Evolutionary conservation across 345 rosid species (phyloP).

Genomic region (Syzygium aromaticum): DNA sequence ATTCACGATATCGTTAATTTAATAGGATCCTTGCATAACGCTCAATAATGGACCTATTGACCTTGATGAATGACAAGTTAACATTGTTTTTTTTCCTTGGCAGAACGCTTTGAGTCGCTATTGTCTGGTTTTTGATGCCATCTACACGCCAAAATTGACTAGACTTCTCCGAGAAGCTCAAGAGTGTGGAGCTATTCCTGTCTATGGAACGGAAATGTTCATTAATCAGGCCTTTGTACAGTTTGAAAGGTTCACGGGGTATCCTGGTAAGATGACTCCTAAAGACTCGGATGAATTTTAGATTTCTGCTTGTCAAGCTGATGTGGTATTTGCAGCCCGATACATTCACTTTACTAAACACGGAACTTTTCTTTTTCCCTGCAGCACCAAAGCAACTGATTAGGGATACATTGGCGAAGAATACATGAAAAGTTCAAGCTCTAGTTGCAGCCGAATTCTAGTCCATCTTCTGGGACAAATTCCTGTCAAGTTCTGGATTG

Average conservation of each 20-base stretch:
- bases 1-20: neutral
- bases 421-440: slow-evolving; percentile 14
- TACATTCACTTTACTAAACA: neutral
- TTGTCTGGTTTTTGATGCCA: slow-evolving; percentile 46
- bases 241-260: slow-evolving; percentile 51
- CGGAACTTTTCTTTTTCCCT: neutral
- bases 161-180: slow-evolving; percentile 48
- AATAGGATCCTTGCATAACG: neutral
- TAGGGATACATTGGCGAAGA: slow-evolving; percentile 39
- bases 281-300: neutral
- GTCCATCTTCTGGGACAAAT: neutral
- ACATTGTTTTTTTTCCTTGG: neutral
- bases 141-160: slow-evolving; percentile 54
- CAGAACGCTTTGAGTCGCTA: slow-evolving; percentile 49
- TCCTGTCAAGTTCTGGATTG: slow-evolving; percentile 2
- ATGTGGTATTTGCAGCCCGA: neutral
- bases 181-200: slow-evolving; percentile 39
- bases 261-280: slow-evolving; percentile 33
- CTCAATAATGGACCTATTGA: neutral
- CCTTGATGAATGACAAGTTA: neutral
- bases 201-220: slow-evolving; percentile 50
- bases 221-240: slow-evolving; percentile 51
- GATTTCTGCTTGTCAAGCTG: neutral
- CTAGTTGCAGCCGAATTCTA: neutral
- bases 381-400: slow-evolving; percentile 48